Base-by-base conservation (phyloP, 208 protist genomes). In the Wallacemonas sp. region DNA sequence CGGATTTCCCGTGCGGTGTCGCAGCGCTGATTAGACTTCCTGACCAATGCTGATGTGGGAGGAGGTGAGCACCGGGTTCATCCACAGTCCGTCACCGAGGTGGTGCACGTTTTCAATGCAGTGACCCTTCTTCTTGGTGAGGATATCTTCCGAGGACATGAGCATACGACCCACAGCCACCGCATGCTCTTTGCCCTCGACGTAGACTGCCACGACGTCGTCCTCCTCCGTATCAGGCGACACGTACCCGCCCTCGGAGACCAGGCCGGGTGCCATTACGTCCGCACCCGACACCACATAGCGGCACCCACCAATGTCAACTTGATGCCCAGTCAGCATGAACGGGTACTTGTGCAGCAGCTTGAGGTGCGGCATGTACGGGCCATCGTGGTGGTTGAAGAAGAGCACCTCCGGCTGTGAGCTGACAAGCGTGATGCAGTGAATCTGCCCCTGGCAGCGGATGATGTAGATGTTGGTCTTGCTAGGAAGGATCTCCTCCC, bases 251-350 rank as follows among this genome's bases (percentile, higher is more conserved):
- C 98, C 98, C 22, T 74, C 70, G 32, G 96, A 98, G 27, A 97
- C 99, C 29, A 99, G 76, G 27, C 98, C 98, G 24, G 74, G 97
- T 76, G 97, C 98, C 98, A 99, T 99, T 38, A 99, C 90, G 70
- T 99, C 94, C 1, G 98, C 97, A n/a, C 98, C 98, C 6, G 89
- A 93, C 30, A 99, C 67, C 39, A 99, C 91, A 72, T 98, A 97
- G 63, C 93, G 95, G 74, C 98, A 99, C 63, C 95, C 98, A 44
- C 98, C 98, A 70, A 93, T 90, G 80, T 99, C 98, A 9, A 99
- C 96, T 73, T 98, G 97, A 27, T 99, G 81, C 26, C 87, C 62
- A 48, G 83, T 84, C 22, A 99, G 82, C 39, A 99, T 98, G 54
- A 97, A 89, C 13, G 98, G 98, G 71, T 99, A 99, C 81, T 98